A percentile compares a stretch with the other conserved stretches of the same genome.
These are phyloP conservation scores for Ananas comosus DNA, from an alignment of 176 grass and related monocot genomes.

Conservation along the genomic window DNA sequence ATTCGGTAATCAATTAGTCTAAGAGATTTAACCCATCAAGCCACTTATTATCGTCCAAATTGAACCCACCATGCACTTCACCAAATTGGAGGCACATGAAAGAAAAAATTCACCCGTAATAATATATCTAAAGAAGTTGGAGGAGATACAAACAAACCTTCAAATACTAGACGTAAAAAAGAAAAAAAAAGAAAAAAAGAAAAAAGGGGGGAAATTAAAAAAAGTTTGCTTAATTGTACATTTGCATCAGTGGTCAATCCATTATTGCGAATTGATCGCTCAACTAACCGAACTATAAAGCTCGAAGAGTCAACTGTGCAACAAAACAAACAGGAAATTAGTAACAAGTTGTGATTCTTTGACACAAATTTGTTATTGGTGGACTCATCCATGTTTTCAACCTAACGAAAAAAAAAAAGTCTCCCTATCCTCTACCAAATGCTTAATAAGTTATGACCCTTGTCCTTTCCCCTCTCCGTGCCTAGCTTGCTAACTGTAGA, in stretches of 20 bases:
- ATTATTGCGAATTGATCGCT: conserved; percentile 32
- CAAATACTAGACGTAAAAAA: neutral
- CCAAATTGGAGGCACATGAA: neutral
- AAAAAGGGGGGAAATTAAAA: neutral
- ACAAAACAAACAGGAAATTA: conserved; percentile 12
- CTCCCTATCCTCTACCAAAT: neutral
- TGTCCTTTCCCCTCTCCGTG: neutral
- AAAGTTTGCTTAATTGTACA: neutral
- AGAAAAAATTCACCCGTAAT: no score
- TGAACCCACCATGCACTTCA: neutral
- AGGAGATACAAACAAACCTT: neutral
- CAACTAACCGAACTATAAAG: conserved; percentile 23
- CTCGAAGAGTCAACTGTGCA: conserved; percentile 21
- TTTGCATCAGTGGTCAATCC: conserved; percentile 24
- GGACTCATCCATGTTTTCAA: neutral
- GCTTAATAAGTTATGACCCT: neutral
- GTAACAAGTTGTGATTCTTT: neutral
- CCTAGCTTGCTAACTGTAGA: no score
- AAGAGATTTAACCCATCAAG: no score
- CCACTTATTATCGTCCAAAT: neutral
- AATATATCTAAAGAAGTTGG: no score
- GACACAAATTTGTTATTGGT: neutral
- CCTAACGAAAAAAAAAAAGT: no score
- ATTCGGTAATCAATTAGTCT: no score
- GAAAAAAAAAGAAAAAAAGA: neutral